These are phyloP conservation scores for Fusarium denticulatum DNA, from an alignment of 2,329 filamentous ascomycete genomes.

Conservation along the genomic window DNA sequence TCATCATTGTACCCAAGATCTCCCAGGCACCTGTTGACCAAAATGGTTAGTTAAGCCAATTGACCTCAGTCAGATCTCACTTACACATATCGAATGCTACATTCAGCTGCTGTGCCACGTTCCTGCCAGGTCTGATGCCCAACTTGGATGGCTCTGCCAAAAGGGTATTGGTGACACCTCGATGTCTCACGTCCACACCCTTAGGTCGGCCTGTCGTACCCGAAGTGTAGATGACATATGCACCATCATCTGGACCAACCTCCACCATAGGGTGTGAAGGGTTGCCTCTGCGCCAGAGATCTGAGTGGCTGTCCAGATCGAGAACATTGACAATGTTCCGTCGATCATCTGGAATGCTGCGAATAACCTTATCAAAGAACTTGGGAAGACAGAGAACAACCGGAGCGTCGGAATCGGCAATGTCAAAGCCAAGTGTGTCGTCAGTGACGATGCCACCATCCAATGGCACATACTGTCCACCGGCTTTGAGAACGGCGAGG, in stretches of 20 bases:
- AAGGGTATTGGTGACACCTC: constrained; percentile 26
- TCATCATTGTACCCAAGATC: constrained; percentile 31
- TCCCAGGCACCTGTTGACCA: constrained; percentile 22
- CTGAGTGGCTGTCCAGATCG: constrained; percentile 15
- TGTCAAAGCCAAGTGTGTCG: constrained; percentile 27
- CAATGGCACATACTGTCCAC: constrained; percentile 29
- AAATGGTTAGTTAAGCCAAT: neutral
- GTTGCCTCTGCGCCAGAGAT: constrained; percentile 16
- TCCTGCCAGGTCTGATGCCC: constrained; percentile 13
- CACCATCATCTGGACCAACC: constrained; percentile 17
- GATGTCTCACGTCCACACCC: constrained; percentile 30
- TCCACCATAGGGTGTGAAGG: constrained; percentile 16
- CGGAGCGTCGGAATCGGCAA: constrained; percentile 21
- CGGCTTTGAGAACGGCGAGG: constrained; percentile 29
- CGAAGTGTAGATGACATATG: constrained; percentile 34
- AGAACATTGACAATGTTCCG: constrained; percentile 14
- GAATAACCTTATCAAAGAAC: constrained; percentile 27
- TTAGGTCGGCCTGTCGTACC: constrained; percentile 30
- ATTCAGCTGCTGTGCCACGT: constrained; percentile 33
- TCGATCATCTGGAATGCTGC: constrained; percentile 13
- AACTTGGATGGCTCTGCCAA: constrained; percentile 28
- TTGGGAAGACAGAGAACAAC: constrained; percentile 28
- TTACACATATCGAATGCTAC: constrained; percentile 35
- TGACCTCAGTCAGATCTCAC: rapidly evolving
- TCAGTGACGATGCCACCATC: constrained; percentile 30